phyloP scores from a whole-genome alignment of 371 early-diverging fungal genomes.

The Rhizopus arrhizus region DNA sequence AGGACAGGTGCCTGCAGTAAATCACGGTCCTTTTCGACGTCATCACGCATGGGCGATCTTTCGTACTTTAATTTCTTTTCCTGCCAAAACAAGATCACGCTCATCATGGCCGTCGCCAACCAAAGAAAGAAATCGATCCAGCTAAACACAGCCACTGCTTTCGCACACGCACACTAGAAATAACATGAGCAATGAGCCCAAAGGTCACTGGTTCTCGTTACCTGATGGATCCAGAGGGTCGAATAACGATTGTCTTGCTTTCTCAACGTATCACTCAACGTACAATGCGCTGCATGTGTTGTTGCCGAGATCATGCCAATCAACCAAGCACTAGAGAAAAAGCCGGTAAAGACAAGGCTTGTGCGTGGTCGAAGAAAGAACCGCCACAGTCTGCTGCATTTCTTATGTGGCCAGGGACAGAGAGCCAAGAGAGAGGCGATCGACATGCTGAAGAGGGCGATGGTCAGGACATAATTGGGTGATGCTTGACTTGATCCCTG shows the following conservation, averaged over 20 bases:
- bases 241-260: slow-evolving; percentile 25
- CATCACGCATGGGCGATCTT: neutral
- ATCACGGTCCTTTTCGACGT: neutral
- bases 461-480: slow-evolving; percentile 40
- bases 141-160: slow-evolving; percentile 25
- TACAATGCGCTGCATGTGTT: slow-evolving; percentile 35
- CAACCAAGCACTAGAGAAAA: slow-evolving; percentile 41
- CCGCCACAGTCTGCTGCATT: slow-evolving; percentile 21
- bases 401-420: slow-evolving; percentile 34
- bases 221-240: slow-evolving; percentile 45
- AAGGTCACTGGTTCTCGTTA: slow-evolving; percentile 14
- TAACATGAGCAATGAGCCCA: neutral
- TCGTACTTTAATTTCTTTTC: slow-evolving; percentile 28
- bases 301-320: slow-evolving; percentile 46
- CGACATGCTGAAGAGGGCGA: slow-evolving; percentile 30
- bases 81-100: slow-evolving; percentile 28
- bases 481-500: slow-evolving; percentile 44
- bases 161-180: slow-evolving; percentile 33
- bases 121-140: slow-evolving; percentile 25
- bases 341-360: slow-evolving; percentile 39
- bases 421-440: slow-evolving; percentile 29
- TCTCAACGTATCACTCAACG: slow-evolving; percentile 20
- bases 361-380: slow-evolving; percentile 48
- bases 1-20: neutral
- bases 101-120: slow-evolving; percentile 10